Conservation (phyloP, 2,329 filamentous ascomycete genomes). For the Davidsoniella eucalypti region DNA sequence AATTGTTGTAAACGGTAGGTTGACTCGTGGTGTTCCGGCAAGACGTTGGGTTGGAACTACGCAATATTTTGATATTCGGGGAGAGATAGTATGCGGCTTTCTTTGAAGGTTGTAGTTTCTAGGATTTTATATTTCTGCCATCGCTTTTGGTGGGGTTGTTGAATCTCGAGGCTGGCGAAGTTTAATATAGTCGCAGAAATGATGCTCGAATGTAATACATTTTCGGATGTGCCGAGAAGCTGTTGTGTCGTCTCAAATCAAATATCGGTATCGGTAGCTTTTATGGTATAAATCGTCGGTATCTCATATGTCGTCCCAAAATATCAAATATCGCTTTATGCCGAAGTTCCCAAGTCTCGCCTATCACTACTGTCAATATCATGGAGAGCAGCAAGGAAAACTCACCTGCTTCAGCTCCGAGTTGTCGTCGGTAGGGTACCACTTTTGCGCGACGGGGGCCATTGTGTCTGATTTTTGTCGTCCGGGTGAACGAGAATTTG, state of each 20-base stretch:
- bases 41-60: neutral
- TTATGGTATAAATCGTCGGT: neutral
- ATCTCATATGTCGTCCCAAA: neutral
- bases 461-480: conserved; percentile 24
- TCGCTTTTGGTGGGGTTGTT: neutral
- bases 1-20: neutral
- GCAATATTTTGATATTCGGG: neutral
- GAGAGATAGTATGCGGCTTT: neutral
- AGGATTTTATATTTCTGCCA: neutral
- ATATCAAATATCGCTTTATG: conserved; percentile 1
- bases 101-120: neutral
- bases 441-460: conserved; percentile 87
- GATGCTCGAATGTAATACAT: neutral
- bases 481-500: conserved; percentile 13
- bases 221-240: neutral
- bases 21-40: neutral
- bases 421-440: conserved; percentile 94
- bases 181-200: neutral
- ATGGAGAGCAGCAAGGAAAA: conserved; percentile 19
- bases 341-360: neutral
- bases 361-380: conserved; percentile 16
- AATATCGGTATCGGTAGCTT: too few species aligned
- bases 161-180: neutral
- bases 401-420: conserved; percentile 85
- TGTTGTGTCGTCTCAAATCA: neutral